Percentiles rank a stretch among this genome's conserved stretches.
Evolutionary conservation across 1,284 basidiomycete species (phyloP).

Genomic region (Mycena citricolor): DNA sequence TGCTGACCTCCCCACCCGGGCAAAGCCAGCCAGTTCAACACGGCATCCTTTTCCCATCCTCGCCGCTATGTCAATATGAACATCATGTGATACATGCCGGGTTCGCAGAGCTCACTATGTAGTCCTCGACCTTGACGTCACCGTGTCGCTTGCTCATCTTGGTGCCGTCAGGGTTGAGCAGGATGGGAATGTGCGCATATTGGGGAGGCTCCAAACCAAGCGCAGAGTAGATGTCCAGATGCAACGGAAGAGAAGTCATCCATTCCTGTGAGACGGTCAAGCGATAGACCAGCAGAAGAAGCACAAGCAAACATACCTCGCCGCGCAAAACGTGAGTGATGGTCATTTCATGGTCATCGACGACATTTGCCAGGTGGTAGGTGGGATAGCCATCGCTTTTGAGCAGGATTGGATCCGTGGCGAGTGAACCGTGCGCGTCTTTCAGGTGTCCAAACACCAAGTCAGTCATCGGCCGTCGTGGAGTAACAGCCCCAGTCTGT

Average conservation of each 20-base stretch:
- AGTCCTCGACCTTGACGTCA: slow-evolving; percentile 85
- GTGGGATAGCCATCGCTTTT: slow-evolving; percentile 95
- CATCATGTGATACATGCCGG: slow-evolving; percentile 3
- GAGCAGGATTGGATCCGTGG: slow-evolving; percentile 90
- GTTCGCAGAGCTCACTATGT: slow-evolving; percentile 58
- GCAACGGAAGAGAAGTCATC: slow-evolving; percentile 92
- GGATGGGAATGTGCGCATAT: slow-evolving; percentile 90
- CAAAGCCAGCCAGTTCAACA: slow-evolving; percentile 92
- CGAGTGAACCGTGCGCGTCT: slow-evolving; percentile 73
- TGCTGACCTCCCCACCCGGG: slow-evolving; percentile 85
- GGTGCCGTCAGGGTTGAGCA: slow-evolving; percentile 87
- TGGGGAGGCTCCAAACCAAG: slow-evolving; percentile 73
- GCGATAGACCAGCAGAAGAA: background rate
- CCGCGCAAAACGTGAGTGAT: slow-evolving; percentile 95
- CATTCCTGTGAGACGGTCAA: slow-evolving; percentile 68
- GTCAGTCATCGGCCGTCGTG: slow-evolving; percentile 52
- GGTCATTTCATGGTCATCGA: slow-evolving; percentile 95
- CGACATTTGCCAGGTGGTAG: slow-evolving; percentile 94
- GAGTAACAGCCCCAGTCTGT: slow-evolving; percentile 43
- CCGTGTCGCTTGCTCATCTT: slow-evolving; percentile 96
- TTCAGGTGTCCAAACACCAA: slow-evolving; percentile 76
- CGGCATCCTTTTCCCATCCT: slow-evolving; percentile 89
- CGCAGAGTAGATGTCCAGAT: slow-evolving; percentile 86
- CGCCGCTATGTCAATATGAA: slow-evolving; percentile 51
- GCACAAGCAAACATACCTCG: slow-evolving; percentile 55